Evolutionary conservation across 2,329 filamentous ascomycete genomes (phyloP), one percentile per base, ranked within the genome.

Genomic region (Bertia moriformis): DNA sequence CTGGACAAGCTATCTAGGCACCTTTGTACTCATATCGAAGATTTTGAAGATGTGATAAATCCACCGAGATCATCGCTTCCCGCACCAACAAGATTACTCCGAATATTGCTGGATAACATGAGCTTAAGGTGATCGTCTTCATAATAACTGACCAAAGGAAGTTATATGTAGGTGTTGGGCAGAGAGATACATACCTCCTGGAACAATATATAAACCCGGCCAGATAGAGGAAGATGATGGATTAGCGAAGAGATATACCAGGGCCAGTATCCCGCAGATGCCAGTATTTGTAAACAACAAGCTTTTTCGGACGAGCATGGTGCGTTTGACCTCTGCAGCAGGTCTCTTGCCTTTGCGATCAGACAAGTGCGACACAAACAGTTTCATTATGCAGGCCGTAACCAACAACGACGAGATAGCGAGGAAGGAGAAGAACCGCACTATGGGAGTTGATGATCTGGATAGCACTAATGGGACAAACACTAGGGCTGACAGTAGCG

Each of bases 21-120:
- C 59, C 59, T 47, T 62, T 62, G 40, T 59, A 61, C 20, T 52
- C 52, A 43, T 62, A 62, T 29, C 53, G 55, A 36, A 62, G 52
- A 41, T 50, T 46, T 42, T 61, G 55, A 27, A 62, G 53, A 24
- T 53, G 43, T 13, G 47, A 47, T 7, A 61, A 43, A 41, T 62
- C 55, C 39, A 62, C 58, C 33, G 57, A 60, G 29, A 50, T 43
- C 53, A 61, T 60, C 3, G 53, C 42, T 38, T 47, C 48, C 41
- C 47, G 50, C n/a, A 51, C 57, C 19, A 58, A 42, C 35, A 52
- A 41, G 15, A 53, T 48, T n/a, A 48, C 47, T 3, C 44, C 45
- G 27, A 60, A 46, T 41, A 61, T 51, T 22, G 44, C 59, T 62
- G 39, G 38, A 42, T 4, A 24, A 49, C 5, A 60, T 41, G 24